Conservation (phyloP, 768 basidiomycete species). For the Boletus rubroflammeus region DNA sequence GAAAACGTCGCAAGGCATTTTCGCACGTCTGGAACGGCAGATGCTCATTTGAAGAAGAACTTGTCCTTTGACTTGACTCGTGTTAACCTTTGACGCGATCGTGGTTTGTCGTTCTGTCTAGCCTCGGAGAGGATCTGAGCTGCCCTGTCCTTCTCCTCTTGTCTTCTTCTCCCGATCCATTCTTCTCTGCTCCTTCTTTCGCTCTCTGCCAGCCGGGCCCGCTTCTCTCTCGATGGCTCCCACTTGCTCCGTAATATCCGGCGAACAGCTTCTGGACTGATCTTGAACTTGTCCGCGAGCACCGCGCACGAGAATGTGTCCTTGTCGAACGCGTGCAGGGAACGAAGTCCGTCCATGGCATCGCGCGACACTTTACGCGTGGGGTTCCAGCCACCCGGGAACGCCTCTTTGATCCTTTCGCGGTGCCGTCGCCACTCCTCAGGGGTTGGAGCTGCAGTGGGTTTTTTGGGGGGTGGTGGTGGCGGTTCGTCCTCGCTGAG, state of each 20-base stretch:
- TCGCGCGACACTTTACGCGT: slow-evolving; percentile 77
- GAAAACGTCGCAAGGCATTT: neutral
- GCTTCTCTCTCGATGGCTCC: slow-evolving; percentile 55
- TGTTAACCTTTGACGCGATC: slow-evolving; percentile 12
- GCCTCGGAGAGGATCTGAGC: slow-evolving; percentile 34
- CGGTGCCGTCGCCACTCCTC: slow-evolving; percentile 50
- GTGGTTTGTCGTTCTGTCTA: slow-evolving; percentile 11
- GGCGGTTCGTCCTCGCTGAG: slow-evolving; percentile 33
- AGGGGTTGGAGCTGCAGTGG: slow-evolving; percentile 33
- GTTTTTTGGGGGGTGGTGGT: slow-evolving; percentile 22
- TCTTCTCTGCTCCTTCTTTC: slow-evolving; percentile 46
- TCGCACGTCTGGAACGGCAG: slow-evolving; percentile 12
- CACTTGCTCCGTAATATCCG: slow-evolving; percentile 77
- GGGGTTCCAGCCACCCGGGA: slow-evolving; percentile 73
- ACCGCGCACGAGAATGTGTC: slow-evolving; percentile 59
- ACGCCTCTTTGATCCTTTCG: slow-evolving; percentile 45
- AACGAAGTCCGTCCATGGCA: slow-evolving; percentile 78
- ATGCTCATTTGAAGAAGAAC: slow-evolving; percentile 41
- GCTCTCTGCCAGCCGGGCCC: slow-evolving; percentile 44
- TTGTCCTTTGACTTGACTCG: slow-evolving; percentile 33
- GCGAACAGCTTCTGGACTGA: slow-evolving; percentile 78
- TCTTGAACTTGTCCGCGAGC: slow-evolving; percentile 73
- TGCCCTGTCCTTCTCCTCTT: slow-evolving; percentile 39
- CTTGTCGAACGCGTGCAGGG: slow-evolving; percentile 62
- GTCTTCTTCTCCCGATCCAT: slow-evolving; percentile 34